A percentile compares a stretch with the other conserved stretches of the same genome.
These are phyloP conservation scores for Suhomyces bokatorum DNA, from an alignment of 1,139 yeast genomes.

Conservation along the genomic window DNA sequence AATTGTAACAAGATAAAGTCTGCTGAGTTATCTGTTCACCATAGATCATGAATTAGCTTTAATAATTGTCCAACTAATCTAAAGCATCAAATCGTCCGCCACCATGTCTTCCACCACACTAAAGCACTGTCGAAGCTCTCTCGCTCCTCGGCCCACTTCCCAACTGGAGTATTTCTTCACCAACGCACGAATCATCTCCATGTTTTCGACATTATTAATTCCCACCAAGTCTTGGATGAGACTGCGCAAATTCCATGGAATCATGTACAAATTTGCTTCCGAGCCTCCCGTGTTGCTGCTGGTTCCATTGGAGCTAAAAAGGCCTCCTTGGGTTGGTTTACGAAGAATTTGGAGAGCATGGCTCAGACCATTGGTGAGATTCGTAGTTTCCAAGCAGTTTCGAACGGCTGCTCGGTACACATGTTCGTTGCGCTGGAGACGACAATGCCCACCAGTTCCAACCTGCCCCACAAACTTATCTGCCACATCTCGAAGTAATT, in stretches of 20 bases:
- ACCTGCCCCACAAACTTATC: constrained; percentile 30
- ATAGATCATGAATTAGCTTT: no score
- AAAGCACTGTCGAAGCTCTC: constrained; percentile 42
- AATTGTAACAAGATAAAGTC: no score
- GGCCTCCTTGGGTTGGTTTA: not conserved
- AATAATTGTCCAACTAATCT: not conserved
- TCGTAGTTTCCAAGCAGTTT: constrained; percentile 42
- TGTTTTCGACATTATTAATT: constrained; percentile 40
- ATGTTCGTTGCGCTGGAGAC: constrained; percentile 24
- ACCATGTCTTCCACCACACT: constrained; percentile 38
- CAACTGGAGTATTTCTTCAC: constrained; percentile 37
- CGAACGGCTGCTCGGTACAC: constrained; percentile 34
- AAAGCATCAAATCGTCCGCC: constrained; percentile 32
- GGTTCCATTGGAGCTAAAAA: not conserved
- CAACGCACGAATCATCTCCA: constrained; percentile 31
- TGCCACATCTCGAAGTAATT: constrained; percentile 33
- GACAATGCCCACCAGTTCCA: constrained; percentile 33
- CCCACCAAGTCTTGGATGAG: constrained; percentile 36
- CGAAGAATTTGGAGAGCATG: constrained; percentile 6
- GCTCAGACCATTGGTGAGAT: constrained; percentile 17
- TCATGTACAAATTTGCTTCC: constrained; percentile 21
- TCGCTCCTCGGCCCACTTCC: constrained; percentile 41
- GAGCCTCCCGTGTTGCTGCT: not conserved
- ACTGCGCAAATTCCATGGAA: constrained; percentile 45
- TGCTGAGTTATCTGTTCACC: not conserved